Evolutionary conservation across 768 basidiomycete species (phyloP), one percentile per base, ranked within the genome.

Genomic region (Gautieria morchelliformis): DNA sequence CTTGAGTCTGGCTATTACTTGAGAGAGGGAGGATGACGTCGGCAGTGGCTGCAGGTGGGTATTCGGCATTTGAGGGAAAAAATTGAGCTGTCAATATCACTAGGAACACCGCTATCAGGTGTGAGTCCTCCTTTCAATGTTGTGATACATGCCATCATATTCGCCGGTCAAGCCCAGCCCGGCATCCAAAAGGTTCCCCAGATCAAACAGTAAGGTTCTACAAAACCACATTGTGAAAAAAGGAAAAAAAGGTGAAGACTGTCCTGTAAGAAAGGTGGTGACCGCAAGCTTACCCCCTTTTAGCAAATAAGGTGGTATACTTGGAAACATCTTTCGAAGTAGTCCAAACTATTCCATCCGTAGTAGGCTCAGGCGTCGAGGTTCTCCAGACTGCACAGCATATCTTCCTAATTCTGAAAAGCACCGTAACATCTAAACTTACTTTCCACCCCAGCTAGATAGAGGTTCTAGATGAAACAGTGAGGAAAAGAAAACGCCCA

Each of bases 1-100:
- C 47, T 19, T 45, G 42, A 5, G 49, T 56, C 24, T 24, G 30
- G 44, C 33, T 56, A 17, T 17, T 19, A 14, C 27, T 56, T 19
- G 54, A 55, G 1, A 60, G 48, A n/a, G 59, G 59, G 10, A 60
- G 32, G 22, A 60, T 56, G 15, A 50, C 15, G 46, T 60, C 59
- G 2, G 59, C 47, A 11, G 27, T 46, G 10, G 22, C n/a, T 17
- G 52, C 45, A n/a, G 27, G 27, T 9, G 53, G 46, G 19, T 47
- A 37, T 12, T 32, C 19, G 14, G 33, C 10, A 17, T 15, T 53
- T 8, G 58, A 53, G 12, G 58, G 27, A 49, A 53, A 50, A 48
- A 59, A 55, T 15, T 22, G 53, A 14, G 37, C 58, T 5, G 53
- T 47, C 6, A 59, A 24, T 6, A 33, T 55, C 7, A 41, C 54